Percentiles rank a stretch among this genome's conserved stretches.
These are phyloP conservation scores for Physcomitrium patens DNA, from an alignment of 225 moss, liverwort and hornwort species.

Conservation along the genomic window DNA sequence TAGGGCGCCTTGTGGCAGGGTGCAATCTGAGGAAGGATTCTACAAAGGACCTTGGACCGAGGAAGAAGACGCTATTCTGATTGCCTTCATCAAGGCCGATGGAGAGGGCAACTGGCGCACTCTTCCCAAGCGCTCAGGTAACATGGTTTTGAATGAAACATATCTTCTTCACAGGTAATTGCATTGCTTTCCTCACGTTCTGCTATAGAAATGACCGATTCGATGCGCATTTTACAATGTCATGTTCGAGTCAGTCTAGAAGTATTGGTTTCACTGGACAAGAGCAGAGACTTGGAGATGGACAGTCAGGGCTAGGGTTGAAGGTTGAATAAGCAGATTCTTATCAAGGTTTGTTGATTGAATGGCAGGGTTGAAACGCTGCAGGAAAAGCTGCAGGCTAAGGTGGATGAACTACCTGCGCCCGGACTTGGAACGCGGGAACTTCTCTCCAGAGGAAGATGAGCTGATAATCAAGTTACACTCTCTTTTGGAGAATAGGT, in stretches of 20 bases:
- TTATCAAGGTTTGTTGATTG: neutral
- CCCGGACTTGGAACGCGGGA: slow-evolving; percentile 66
- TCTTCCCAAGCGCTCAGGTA: slow-evolving; percentile 66
- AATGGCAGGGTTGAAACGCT: slow-evolving; percentile 58
- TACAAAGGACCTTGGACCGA: slow-evolving; percentile 76
- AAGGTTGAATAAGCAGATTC: no score
- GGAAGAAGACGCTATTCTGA: slow-evolving; percentile 61
- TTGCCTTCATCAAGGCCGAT: slow-evolving; percentile 50
- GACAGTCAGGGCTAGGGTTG: no score
- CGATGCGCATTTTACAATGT: no score
- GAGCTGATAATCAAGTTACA: slow-evolving; percentile 61
- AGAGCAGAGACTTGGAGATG: no score
- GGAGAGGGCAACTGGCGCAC: slow-evolving; percentile 73
- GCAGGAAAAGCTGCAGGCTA: slow-evolving; percentile 75
- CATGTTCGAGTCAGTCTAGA: no score
- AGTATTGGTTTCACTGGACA: no score
- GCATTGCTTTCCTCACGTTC: no score
- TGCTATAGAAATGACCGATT: no score
- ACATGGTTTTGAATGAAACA: no score
- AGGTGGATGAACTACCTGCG: slow-evolving; percentile 78
- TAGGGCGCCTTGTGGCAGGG: slow-evolving; percentile 40
- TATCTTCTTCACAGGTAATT: no score
- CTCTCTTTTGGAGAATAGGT: slow-evolving; percentile 69
- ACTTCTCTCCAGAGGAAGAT: slow-evolving; percentile 67
- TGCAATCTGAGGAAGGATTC: slow-evolving; percentile 24